Conservation (phyloP, 257 asterid genomes). For the Dorcoceras hygrometricum region DNA sequence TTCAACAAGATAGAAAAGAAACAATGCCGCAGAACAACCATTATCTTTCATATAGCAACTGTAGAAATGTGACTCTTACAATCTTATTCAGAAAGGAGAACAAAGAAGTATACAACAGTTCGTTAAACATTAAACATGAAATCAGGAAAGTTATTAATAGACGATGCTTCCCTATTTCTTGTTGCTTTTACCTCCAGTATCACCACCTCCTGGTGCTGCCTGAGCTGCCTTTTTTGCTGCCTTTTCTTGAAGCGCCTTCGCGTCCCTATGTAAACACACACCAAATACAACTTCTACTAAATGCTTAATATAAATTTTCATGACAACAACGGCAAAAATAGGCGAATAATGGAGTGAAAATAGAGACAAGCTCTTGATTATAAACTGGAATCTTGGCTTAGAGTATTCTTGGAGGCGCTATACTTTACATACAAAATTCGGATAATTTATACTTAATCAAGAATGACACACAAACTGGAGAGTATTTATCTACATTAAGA, state of each 20-base stretch:
- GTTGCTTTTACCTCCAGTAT: conserved; percentile 66
- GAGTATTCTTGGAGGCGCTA: background rate
- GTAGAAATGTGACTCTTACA: conserved; percentile 2
- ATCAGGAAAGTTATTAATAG: conserved; percentile 16
- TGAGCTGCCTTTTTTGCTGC: conserved; percentile 70
- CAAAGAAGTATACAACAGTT: conserved; percentile 3
- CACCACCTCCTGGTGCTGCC: conserved; percentile 46
- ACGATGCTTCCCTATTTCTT: conserved; percentile 44
- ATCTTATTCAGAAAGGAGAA: conserved; percentile 9
- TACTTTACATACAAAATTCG: background rate
- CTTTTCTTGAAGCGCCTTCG: conserved; percentile 90
- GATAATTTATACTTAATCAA: background rate
- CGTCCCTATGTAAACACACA: conserved; percentile 49
- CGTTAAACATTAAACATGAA: conserved; percentile 12
- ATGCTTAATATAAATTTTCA: no score
- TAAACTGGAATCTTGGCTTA: background rate
- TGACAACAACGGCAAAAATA: no score
- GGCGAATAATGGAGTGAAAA: background rate
- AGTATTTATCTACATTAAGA: background rate
- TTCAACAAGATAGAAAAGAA: background rate
- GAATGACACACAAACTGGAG: background rate
- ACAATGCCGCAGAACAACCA: conserved; percentile 1
- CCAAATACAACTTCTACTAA: no score
- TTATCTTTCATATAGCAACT: conserved; percentile 3
- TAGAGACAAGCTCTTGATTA: background rate